phyloP scores from a whole-genome alignment of 352 stramenopile genomes.

The Thalassiosira livingstoniorum region DNA sequence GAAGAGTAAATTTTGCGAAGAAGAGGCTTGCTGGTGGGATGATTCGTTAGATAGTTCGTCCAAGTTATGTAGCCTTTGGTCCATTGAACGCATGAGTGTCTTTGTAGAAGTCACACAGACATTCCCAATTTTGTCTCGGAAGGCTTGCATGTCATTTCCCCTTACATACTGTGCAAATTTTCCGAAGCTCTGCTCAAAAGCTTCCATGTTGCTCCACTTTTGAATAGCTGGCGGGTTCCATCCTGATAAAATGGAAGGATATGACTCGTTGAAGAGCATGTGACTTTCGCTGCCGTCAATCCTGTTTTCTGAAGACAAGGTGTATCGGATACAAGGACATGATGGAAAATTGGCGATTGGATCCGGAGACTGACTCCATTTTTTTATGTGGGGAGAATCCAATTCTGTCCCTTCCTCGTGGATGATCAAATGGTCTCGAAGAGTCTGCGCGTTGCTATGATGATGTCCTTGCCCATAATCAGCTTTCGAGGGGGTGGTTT shows the following conservation, averaged over 20 bases:
- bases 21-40: too few species aligned
- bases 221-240: not conserved
- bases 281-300: too few species aligned
- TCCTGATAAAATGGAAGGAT: slow-evolving; percentile 2
- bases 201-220: not conserved
- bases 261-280: not conserved
- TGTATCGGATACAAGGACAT: too few species aligned
- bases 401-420: too few species aligned
- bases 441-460: too few species aligned
- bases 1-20: slow-evolving; percentile 39
- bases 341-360: too few species aligned
- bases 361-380: too few species aligned
- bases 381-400: too few species aligned
- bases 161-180: slow-evolving; percentile 50
- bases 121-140: slow-evolving; percentile 18
- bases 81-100: slow-evolving; percentile 5
- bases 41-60: not conserved
- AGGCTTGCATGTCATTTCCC: slow-evolving; percentile 34
- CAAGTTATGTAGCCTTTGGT: not conserved
- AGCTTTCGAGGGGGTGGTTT: too few species aligned
- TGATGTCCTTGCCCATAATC: too few species aligned
- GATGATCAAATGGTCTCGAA: too few species aligned
- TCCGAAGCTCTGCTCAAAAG: slow-evolving; percentile 8
- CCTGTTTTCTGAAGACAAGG: too few species aligned
- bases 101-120: not conserved